Conservation (phyloP, 2,329 filamentous ascomycete genomes). For the Neofusicoccum kwambonambiense region DNA sequence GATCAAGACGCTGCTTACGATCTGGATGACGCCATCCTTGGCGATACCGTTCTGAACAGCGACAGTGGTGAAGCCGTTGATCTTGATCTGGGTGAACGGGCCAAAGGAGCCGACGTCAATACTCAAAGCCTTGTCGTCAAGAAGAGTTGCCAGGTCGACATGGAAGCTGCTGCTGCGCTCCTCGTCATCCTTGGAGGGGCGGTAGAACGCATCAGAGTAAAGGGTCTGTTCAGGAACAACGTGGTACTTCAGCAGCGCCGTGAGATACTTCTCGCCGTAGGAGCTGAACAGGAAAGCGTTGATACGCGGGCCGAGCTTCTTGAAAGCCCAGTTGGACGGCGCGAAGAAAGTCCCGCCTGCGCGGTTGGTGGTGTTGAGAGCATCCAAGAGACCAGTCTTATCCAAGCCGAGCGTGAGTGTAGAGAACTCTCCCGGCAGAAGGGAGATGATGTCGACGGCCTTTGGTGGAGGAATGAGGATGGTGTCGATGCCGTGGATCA, state of each 20-base stretch:
- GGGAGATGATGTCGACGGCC: constrained; percentile 61
- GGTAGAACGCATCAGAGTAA: constrained; percentile 81
- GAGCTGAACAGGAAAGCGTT: constrained; percentile 86
- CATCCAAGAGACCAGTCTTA: constrained; percentile 69
- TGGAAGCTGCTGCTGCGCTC: constrained; percentile 36
- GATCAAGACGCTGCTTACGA: constrained; percentile 70
- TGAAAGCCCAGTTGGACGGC: constrained; percentile 78
- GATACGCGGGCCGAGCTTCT: constrained; percentile 66
- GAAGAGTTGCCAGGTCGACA: constrained; percentile 70
- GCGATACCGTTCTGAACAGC: constrained; percentile 68
- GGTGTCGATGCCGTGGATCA: constrained; percentile 74
- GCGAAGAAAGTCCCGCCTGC: constrained; percentile 76
- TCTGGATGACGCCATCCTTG: constrained; percentile 79
- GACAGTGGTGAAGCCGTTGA: constrained; percentile 72
- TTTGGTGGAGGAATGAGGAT: constrained; percentile 74
- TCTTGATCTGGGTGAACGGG: constrained; percentile 67
- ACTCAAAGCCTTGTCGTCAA: constrained; percentile 64
- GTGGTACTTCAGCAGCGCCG: constrained; percentile 76
- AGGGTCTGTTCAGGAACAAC: constrained; percentile 71
- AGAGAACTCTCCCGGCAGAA: constrained; percentile 70
- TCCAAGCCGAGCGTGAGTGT: constrained; percentile 72
- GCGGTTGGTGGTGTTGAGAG: constrained; percentile 53
- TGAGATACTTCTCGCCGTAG: constrained; percentile 71
- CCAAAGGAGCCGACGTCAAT: constrained; percentile 70
- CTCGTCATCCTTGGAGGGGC: constrained; percentile 19